Percentiles rank a stretch among this genome's conserved stretches.
These are phyloP conservation scores for Fusarium papillatum DNA, from an alignment of 2,329 filamentous ascomycete species.

Conservation along the genomic window DNA sequence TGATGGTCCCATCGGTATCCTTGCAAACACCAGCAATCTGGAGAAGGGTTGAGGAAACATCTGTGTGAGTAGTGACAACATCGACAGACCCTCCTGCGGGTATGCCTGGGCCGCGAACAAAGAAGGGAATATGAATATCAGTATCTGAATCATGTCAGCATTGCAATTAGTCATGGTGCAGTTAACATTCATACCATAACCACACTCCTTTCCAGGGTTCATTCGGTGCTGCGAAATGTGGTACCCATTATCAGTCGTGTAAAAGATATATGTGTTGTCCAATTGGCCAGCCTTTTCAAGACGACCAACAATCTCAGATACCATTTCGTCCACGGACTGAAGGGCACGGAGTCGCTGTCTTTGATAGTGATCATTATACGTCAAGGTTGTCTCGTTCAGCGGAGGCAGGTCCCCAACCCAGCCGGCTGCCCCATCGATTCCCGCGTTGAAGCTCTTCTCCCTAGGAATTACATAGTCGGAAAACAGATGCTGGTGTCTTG, in stretches of 20 bases:
- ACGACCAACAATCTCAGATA: conserved; percentile 53
- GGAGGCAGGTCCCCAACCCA: conserved; percentile 58
- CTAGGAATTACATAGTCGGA: conserved; percentile 45
- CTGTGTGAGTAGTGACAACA: conserved; percentile 64
- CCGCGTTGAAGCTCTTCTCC: conserved; percentile 76
- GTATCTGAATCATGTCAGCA: conserved; percentile 49
- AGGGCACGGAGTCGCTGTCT: conserved; percentile 57
- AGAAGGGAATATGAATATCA: conserved; percentile 66
- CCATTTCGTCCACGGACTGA: conserved; percentile 61
- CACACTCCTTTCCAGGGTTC: conserved; percentile 65
- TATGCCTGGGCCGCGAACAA: conserved; percentile 63
- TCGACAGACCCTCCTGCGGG: conserved; percentile 48
- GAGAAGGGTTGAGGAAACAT: conserved; percentile 69
- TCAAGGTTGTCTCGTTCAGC: conserved; percentile 46
- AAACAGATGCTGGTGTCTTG: not conserved
- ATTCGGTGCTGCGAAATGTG: conserved; percentile 67
- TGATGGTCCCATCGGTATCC: not conserved
- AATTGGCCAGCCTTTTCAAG: conserved; percentile 49
- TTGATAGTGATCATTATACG: conserved; percentile 56
- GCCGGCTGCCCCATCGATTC: conserved; percentile 53
- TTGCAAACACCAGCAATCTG: not conserved
- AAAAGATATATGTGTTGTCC: conserved; percentile 64
- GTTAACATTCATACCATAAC: conserved; percentile 43
- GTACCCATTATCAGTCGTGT: conserved; percentile 66
- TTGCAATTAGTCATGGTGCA: not conserved